Base-by-base conservation (phyloP, 768 basidiomycete genomes). In the Coprinopsis marcescibilis region DNA sequence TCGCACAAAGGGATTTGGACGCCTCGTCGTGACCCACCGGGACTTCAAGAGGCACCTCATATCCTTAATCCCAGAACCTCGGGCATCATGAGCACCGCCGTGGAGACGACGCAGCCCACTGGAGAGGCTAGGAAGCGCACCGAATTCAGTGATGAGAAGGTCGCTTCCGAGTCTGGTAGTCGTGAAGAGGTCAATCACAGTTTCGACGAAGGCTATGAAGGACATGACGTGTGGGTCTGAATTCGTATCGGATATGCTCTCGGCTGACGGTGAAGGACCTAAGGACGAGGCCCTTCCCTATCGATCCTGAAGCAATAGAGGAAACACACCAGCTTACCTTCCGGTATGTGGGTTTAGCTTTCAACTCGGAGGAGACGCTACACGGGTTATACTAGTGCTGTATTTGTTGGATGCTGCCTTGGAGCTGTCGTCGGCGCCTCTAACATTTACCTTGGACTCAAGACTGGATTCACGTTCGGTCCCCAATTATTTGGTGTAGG, bases 401-500 rank as follows among this genome's bases (percentile, higher is more conserved):
- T 81, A 15, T 50, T 78, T 41, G 72, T 77, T 47, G 77, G 78
- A 48, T 72, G 71, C 54, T 50, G 45, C 13, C 68, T 83, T 23
- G 77, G 80, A 24, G 75, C 72, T 32, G 52, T 81, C 55, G 75
- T 82, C 21, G 73, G 76, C 38, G 77, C 81, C 11, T 78, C 77
- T 39, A 80, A 81, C 59, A 76, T 85, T 49, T 83, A 85, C 59
- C 75, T 83, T 17, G 79, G 83, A 30, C 60, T 83, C 48, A 83
- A 84, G 65, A 82, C 81, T 1, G 81, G 81, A 19, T 81, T 80
- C 58, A 80, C 78, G 2, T 81, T 83, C 58, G 81, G 80, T 24
- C 74, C 78, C 24, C 76, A 78, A 46, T 63, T 80, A 6, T 83
- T 83, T 50, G 80, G 79, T 50, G 75, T 74, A 60, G 40, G 66